Percentiles rank a stretch among this genome's conserved stretches.
Conservation (phyloP, 2,329 filamentous ascomycete genomes). For the Tolypocladium nubicola region DNA sequence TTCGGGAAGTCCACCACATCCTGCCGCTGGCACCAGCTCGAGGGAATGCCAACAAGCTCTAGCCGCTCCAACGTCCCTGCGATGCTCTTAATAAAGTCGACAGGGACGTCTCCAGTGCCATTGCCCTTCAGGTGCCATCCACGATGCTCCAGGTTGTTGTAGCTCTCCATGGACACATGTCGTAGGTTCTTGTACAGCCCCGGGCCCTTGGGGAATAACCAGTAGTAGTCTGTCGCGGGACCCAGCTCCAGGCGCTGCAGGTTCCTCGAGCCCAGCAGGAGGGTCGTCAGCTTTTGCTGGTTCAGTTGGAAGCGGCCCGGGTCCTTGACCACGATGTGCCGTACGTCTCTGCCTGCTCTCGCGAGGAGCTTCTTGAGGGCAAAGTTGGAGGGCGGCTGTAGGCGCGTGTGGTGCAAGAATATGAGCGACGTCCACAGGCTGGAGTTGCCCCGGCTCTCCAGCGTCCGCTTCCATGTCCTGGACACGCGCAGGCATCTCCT, state of each 20-base stretch:
- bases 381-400: constrained; percentile 1
- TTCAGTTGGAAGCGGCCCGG: constrained; percentile 16
- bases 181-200: constrained; percentile 5
- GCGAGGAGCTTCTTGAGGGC: constrained; percentile 17
- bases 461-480: constrained; percentile 18
- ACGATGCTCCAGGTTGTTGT: constrained; percentile 3
- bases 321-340: constrained; percentile 16
- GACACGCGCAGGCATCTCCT: constrained; percentile 22
- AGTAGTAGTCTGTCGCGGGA: background rate
- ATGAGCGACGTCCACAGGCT: constrained; percentile 20
- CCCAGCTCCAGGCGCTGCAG: constrained; percentile 17
- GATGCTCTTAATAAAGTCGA: constrained; percentile 7
- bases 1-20: constrained; percentile 13
- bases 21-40: constrained; percentile 7
- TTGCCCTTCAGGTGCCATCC: constrained; percentile 1
- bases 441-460: constrained; percentile 16
- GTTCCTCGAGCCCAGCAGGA: constrained; percentile 14
- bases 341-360: constrained; percentile 18
- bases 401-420: constrained; percentile 9
- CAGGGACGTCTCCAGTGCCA: constrained; percentile 2
- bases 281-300: constrained; percentile 15
- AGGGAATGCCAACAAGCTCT: constrained; percentile 11
- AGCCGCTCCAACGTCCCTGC: constrained; percentile 9
- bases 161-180: constrained; percentile 4
- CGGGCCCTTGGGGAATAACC: constrained; percentile 2